Evolutionary conservation across 257 asterid species (phyloP).

Genomic region (Salvia hispanica): DNA sequence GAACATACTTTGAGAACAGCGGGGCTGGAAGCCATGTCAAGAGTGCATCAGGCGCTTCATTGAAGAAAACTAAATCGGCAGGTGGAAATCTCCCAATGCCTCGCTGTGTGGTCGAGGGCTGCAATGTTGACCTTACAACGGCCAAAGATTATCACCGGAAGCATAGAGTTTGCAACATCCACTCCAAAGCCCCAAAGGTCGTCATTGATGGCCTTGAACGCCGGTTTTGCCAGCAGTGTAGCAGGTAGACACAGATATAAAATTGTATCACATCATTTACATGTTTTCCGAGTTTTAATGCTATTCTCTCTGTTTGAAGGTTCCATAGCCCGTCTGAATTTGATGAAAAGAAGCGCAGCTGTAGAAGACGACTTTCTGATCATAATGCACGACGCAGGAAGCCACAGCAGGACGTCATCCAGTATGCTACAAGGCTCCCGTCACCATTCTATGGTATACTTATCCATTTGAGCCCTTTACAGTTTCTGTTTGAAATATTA

Average conservation of each 20-base stretch:
- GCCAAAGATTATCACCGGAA: conserved; percentile 88
- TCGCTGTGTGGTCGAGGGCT: conserved; percentile 82
- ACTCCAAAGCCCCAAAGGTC: conserved; percentile 78
- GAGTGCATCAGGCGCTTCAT: conserved; percentile 45
- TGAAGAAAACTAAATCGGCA: conserved; percentile 56
- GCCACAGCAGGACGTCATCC: conserved; percentile 68
- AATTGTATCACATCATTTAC: not conserved
- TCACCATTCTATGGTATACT: conserved; percentile 66
- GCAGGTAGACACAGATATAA: conserved; percentile 55
- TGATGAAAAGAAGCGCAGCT: conserved; percentile 93
- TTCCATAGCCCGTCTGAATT: conserved; percentile 83
- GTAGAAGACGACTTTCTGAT: conserved; percentile 87
- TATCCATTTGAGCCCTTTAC: not conserved
- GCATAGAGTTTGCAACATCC: conserved; percentile 81
- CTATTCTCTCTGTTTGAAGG: conserved; percentile 45
- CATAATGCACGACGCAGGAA: conserved; percentile 95
- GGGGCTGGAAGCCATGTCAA: conserved; percentile 47
- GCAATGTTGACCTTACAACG: conserved; percentile 69
- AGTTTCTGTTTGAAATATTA: conserved; percentile 16
- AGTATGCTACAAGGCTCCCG: conserved; percentile 56
- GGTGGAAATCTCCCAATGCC: conserved; percentile 44
- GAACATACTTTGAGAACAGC: conserved; percentile 70
- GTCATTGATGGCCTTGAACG: conserved; percentile 68
- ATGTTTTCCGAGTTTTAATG: conserved; percentile 1
- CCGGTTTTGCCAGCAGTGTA: conserved; percentile 97